Conservation (phyloP, 495 filamentous ascomycete species). For the Trichoderma orchidacearum region DNA sequence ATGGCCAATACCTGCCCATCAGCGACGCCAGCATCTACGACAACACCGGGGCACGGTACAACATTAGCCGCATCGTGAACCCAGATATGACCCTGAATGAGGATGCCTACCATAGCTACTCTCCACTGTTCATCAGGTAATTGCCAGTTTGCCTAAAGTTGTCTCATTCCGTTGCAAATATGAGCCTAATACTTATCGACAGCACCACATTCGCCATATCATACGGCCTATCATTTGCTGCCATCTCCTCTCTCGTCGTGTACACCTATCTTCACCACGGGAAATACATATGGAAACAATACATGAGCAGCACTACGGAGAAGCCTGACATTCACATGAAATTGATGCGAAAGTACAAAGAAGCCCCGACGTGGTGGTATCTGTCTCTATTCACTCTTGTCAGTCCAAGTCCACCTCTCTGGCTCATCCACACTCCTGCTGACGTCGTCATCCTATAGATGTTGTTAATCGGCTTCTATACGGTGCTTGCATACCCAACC, state of each 20-base stretch:
- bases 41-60: slow-evolving; percentile 43
- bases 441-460: slow-evolving; percentile 25
- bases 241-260: slow-evolving; percentile 50
- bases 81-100: slow-evolving; percentile 36
- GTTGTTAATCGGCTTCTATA: slow-evolving; percentile 47
- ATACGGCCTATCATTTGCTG: slow-evolving; percentile 60
- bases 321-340: slow-evolving; percentile 48
- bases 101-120: slow-evolving; percentile 43
- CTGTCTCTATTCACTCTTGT: slow-evolving; percentile 31
- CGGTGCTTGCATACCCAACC: slow-evolving; percentile 50
- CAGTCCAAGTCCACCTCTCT: slow-evolving; percentile 5
- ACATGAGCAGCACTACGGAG: slow-evolving; percentile 43
- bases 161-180: neutral
- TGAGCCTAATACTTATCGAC: neutral
- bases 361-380: slow-evolving; percentile 45
- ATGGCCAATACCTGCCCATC: slow-evolving; percentile 43
- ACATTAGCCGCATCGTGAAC: slow-evolving; percentile 39
- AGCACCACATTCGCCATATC: slow-evolving; percentile 48
- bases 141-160: neutral
- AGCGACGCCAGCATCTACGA: slow-evolving; percentile 47
- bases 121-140: slow-evolving; percentile 46
- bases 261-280: slow-evolving; percentile 54
- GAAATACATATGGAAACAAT: slow-evolving; percentile 44
- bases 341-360: slow-evolving; percentile 44
- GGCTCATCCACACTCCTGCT: slow-evolving; percentile 10